Evolutionary conservation across 2,329 filamentous ascomycete species (phyloP).

Genomic region (Cryphonectria naterciae): DNA sequence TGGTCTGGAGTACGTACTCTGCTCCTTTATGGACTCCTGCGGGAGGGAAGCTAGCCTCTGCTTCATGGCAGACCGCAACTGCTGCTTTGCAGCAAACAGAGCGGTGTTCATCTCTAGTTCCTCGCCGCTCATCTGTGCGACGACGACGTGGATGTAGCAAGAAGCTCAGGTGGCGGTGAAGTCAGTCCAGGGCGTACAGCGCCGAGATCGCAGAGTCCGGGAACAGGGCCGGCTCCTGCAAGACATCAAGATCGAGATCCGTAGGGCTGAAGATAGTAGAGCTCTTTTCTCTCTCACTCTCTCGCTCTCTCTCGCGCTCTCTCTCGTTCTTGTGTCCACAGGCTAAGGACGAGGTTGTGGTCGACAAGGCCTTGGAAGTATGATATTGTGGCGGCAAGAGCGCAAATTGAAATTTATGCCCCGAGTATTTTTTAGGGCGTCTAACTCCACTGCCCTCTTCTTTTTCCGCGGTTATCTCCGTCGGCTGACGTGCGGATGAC

Average conservation of each 20-base stretch:
- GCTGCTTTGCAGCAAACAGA: slow-evolving; percentile 72
- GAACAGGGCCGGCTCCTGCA: not conserved
- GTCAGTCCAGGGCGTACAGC: not conserved
- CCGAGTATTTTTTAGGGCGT: not conserved
- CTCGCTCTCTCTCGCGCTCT: not conserved
- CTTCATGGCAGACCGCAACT: slow-evolving; percentile 73
- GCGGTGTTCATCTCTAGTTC: slow-evolving; percentile 52
- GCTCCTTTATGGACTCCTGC: slow-evolving; percentile 63
- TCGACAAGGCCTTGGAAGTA: not conserved
- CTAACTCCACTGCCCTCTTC: not conserved
- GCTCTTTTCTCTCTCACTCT: not conserved
- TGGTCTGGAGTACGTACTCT: slow-evolving; percentile 63
- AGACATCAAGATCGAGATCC: not conserved
- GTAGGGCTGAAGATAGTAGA: slow-evolving; percentile 11
- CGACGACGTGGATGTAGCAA: slow-evolving; percentile 1
- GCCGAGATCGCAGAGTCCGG: slow-evolving; percentile 8
- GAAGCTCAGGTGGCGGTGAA: not conserved
- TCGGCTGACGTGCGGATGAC: not conserved
- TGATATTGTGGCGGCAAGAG: slow-evolving; percentile 10
- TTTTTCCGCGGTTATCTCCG: not conserved
- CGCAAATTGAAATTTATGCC: slow-evolving; percentile 9
- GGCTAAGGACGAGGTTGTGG: not conserved
- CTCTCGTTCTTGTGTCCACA: not conserved
- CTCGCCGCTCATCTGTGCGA: slow-evolving; percentile 23
- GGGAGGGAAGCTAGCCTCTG: slow-evolving; percentile 64